Evolutionary conservation across 768 basidiomycete species (phyloP), one percentile per base, ranked within the genome.

Genomic region (Mycena floridula): DNA sequence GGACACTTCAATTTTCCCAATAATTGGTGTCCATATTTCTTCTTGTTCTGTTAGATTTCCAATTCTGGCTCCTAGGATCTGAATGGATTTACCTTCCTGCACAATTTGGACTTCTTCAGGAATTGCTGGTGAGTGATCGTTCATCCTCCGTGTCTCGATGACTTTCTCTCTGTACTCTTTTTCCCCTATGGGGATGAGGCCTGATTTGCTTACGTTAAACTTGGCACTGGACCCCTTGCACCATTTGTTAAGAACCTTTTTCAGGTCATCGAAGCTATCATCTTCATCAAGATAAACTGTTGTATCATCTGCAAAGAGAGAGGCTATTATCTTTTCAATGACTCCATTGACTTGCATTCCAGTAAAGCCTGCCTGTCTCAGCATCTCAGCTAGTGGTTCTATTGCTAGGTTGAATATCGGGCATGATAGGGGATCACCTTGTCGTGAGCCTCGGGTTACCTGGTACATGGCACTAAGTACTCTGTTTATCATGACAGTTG

Each of bases 391-490:
- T n/a, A n/a, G n/a, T n/a, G n/a, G n/a, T n/a, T n/a, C n/a, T n/a
- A n/a, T n/a, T n/a, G n/a, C n/a, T n/a, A n/a, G n/a, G n/a, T n/a
- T n/a, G n/a, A n/a, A n/a, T n/a, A n/a, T n/a, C n/a, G n/a, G 48
- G 47, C 62, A 63, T 0, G 55, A 61, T 0, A 61, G 42, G 0
- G 59, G 54, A 45, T 61, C 59, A 11, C 56, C 59, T n/a, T 64
- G 63, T 12, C 58, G 2, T 0, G 60, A 59, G 0, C 62, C 60
- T 11, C 57, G 37, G 3, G 43, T 51, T 8, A 58, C 44, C 1
- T 16, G 16, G 37, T 48, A 56, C 1, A 45, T 27, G 23, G 5
- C 24, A 35, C 56, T 58, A 7, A 51, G 11, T 0, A 42, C 20
- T 7, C 59, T 53, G n/a, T 61, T 61, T 3, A 61, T 23, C 30